A percentile compares a stretch with the other conserved stretches of the same genome.
Evolutionary conservation across 148 eudicot genomes (phyloP).

Genomic region (Nepenthes mirabilis): DNA sequence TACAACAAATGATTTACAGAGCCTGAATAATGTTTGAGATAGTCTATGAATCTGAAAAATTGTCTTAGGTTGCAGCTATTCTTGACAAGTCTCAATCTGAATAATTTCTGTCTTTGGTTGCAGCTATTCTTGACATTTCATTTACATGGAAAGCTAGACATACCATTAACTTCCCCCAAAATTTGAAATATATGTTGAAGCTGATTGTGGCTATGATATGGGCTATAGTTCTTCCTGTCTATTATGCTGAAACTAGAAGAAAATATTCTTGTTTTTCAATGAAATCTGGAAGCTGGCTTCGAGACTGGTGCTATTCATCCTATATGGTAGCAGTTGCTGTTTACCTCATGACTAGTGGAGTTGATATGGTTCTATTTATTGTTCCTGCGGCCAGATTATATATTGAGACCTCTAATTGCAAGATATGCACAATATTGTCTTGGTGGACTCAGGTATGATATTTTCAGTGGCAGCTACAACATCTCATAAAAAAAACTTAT

Average conservation of each 20-base stretch:
- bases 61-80: background rate
- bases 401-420: constrained; percentile 79
- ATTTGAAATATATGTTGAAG: constrained; percentile 40
- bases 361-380: constrained; percentile 73
- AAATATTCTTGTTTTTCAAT: constrained; percentile 66
- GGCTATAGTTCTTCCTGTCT: constrained; percentile 74
- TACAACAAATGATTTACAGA: no score
- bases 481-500: no score
- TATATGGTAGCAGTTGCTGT: constrained; percentile 78
- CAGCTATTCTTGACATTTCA: constrained; percentile 71
- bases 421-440: constrained; percentile 43
- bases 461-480: background rate
- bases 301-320: constrained; percentile 96
- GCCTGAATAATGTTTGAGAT: no score
- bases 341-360: constrained; percentile 69
- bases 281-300: constrained; percentile 57
- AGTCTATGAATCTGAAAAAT: background rate
- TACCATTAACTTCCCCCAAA: constrained; percentile 44
- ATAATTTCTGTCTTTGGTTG: constrained; percentile 7
- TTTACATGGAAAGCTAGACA: constrained; percentile 85
- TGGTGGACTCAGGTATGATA: constrained; percentile 88
- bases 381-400: constrained; percentile 80
- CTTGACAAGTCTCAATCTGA: background rate
- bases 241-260: constrained; percentile 55
- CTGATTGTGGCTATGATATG: constrained; percentile 57